These are phyloP conservation scores for Talaromyces thailandensis DNA, from an alignment of 495 filamentous ascomycete genomes.

Conservation along the genomic window DNA sequence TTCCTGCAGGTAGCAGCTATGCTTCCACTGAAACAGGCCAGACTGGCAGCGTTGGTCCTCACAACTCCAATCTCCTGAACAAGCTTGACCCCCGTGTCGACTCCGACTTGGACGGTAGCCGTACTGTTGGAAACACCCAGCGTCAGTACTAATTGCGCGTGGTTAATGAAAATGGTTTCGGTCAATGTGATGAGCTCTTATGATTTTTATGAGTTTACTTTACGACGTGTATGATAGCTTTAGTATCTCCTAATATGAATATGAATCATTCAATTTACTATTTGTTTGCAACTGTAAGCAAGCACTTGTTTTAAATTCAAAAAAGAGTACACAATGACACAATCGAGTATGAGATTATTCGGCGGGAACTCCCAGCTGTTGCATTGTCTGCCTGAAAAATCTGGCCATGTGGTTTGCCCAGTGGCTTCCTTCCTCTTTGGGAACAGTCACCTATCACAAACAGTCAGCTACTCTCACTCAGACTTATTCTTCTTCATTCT, in stretches of 20 bases:
- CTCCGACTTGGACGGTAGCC: conserved; percentile 15
- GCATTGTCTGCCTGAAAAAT: not conserved
- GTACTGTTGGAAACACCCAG: not conserved
- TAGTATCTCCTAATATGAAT: not conserved
- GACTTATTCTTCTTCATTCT: not conserved
- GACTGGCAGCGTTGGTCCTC: conserved; percentile 28
- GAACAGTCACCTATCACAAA: not conserved
- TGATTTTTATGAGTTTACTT: not conserved
- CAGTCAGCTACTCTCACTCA: not conserved
- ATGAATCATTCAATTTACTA: not conserved
- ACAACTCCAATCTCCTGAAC: conserved; percentile 34
- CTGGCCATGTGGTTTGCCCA: not conserved
- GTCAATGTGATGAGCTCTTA: not conserved
- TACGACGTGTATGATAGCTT: not conserved
- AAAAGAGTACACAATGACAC: not conserved
- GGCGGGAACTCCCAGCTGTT: not conserved
- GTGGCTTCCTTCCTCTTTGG: not conserved
- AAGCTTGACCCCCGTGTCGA: conserved; percentile 42
- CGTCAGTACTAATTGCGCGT: not conserved
- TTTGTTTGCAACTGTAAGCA: not conserved
- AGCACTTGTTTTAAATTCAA: not conserved
- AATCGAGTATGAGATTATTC: not conserved
- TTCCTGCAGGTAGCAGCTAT: conserved; percentile 26
- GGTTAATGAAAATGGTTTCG: not conserved
- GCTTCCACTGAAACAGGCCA: conserved; percentile 17